A percentile compares a stretch with the other conserved stretches of the same genome.
These are phyloP conservation scores for Fusarium coicis DNA, from an alignment of 2,329 filamentous ascomycete species.

Conservation along the genomic window DNA sequence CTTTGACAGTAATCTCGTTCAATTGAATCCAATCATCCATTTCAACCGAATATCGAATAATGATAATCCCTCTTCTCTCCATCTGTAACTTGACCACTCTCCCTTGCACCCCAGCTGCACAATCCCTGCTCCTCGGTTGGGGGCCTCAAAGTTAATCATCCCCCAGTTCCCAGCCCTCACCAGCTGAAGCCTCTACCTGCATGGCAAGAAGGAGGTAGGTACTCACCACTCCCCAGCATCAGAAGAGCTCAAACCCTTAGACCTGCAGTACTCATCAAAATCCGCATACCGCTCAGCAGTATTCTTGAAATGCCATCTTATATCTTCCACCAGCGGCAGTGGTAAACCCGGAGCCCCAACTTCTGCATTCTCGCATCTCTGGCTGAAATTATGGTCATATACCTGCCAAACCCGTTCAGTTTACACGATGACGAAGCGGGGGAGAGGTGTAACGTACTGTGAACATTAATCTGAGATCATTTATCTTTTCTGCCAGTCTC, in stretches of 20 bases:
- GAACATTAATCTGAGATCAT: background rate
- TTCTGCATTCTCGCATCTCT: background rate
- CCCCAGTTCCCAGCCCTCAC: background rate
- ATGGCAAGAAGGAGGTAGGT: too few species aligned
- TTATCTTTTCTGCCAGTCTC: background rate
- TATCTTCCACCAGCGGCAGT: background rate
- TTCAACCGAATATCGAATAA: too few species aligned
- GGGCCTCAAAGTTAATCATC: constrained; percentile 17
- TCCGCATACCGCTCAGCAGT: background rate
- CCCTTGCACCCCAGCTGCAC: background rate
- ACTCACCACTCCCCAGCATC: background rate
- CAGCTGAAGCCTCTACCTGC: background rate
- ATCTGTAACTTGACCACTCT: background rate
- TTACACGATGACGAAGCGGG: too few species aligned
- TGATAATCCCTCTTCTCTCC: background rate
- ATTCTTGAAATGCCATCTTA: background rate
- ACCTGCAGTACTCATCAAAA: background rate
- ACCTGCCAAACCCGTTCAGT: background rate
- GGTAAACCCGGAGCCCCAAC: background rate
- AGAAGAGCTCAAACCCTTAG: background rate
- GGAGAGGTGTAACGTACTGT: background rate
- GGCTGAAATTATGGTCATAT: background rate
- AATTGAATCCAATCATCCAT: background rate
- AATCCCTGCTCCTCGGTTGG: constrained; percentile 18
- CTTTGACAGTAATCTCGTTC: too few species aligned